A percentile compares a stretch with the other conserved stretches of the same genome.
These are phyloP conservation scores for Magnolia changhungtana DNA, from an alignment of 164 flowering plant species.

Conservation along the genomic window DNA sequence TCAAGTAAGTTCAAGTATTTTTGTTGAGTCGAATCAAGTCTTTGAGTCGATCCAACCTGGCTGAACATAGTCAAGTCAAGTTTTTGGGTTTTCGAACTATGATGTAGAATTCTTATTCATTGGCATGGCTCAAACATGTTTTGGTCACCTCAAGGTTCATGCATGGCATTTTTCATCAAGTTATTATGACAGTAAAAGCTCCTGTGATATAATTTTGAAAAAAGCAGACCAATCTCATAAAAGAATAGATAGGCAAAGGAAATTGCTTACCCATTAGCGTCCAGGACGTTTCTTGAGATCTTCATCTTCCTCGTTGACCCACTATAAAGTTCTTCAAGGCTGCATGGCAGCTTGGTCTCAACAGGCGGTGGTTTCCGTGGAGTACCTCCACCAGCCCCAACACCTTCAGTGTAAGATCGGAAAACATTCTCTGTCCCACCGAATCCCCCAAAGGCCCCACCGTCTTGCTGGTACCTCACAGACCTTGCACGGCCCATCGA, in stretches of 20 bases:
- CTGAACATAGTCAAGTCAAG: no score
- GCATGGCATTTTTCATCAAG: no score
- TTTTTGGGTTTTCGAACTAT: no score
- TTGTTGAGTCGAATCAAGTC: no score
- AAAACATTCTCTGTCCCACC: slow-evolving; percentile 20
- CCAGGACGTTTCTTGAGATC: slow-evolving; percentile 45
- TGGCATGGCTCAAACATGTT: no score
- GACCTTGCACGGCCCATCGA: slow-evolving; percentile 28
- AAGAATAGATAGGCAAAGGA: not conserved
- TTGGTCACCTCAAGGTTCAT: no score
- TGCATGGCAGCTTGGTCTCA: slow-evolving; percentile 52
- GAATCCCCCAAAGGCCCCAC: slow-evolving; percentile 27
- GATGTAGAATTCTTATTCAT: no score
- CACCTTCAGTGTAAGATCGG: slow-evolving; percentile 23
- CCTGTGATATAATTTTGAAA: not conserved
- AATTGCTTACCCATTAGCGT: slow-evolving; percentile 27
- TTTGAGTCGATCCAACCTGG: no score
- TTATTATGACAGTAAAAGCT: no score
- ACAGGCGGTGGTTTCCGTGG: slow-evolving; percentile 45
- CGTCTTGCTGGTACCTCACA: slow-evolving; percentile 24
- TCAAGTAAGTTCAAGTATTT: no score
- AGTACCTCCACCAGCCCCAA: slow-evolving; percentile 9
- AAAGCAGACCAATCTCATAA: not conserved
- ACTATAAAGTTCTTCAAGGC: slow-evolving; percentile 54
- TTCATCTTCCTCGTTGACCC: slow-evolving; percentile 72